Conservation (phyloP, 441 rosid species). For the Gossypium schwendimanii region DNA sequence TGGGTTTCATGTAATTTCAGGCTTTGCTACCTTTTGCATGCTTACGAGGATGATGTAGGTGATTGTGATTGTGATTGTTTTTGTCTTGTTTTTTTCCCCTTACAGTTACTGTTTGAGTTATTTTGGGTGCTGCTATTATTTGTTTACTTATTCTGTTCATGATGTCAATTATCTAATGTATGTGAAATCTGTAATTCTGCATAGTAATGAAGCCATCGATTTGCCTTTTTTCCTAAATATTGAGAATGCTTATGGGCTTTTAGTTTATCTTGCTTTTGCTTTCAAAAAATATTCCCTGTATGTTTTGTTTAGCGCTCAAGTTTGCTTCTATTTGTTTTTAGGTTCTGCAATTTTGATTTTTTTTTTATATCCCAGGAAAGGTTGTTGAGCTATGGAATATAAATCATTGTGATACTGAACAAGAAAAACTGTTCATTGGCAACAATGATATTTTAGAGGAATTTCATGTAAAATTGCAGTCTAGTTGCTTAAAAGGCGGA, state of each 20-base stretch:
- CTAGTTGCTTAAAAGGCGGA: background rate
- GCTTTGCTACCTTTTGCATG: conserved; percentile 8
- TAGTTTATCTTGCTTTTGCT: background rate
- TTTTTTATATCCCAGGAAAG: background rate
- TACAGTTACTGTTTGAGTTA: background rate
- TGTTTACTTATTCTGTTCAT: background rate
- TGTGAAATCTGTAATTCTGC: background rate
- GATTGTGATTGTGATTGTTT: background rate
- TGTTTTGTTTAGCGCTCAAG: background rate
- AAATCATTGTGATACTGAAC: background rate
- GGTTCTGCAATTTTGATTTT: background rate
- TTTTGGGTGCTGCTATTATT: background rate
- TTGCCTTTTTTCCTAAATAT: no score
- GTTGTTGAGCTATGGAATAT: background rate
- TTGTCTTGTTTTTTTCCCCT: background rate
- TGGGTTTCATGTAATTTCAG: background rate
- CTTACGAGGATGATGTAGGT: conserved; percentile 9
- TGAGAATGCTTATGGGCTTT: background rate
- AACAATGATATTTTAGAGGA: background rate
- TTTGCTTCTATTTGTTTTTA: background rate
- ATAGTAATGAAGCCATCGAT: background rate
- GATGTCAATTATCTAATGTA: background rate
- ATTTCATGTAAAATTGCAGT: background rate
- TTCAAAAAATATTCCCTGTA: background rate
- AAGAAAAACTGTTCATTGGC: background rate